phyloP scores from a whole-genome alignment of 2,329 filamentous ascomycete species.

The Achaetomium macrosporum region DNA sequence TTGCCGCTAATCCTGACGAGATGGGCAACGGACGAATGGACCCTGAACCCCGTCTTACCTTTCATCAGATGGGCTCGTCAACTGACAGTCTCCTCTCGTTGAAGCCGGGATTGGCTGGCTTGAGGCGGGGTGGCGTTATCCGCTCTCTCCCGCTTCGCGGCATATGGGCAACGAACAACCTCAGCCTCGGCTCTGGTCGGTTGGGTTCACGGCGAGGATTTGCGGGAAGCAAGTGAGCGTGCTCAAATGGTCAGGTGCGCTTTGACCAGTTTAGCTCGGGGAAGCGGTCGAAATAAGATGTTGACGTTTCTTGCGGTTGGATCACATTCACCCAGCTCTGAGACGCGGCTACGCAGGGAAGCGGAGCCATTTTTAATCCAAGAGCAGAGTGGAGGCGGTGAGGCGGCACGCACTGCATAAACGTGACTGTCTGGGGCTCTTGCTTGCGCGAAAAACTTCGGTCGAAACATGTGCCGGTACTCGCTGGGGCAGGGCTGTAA shows the following conservation, averaged over 20 bases:
- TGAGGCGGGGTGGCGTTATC: not conserved
- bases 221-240: not conserved
- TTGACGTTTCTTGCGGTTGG: conserved; percentile 2
- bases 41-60: not conserved
- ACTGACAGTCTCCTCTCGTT: not conserved
- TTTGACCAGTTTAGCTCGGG: not conserved
- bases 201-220: too few relatives aligned
- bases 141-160: too few relatives aligned
- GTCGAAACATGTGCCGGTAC: not conserved
- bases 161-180: not conserved
- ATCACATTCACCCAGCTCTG: not conserved
- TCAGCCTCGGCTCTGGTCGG: too few relatives aligned
- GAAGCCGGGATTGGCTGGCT: not conserved
- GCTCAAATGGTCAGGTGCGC: not conserved
- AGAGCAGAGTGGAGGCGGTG: conserved; percentile 6
- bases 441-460: not conserved
- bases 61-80: not conserved
- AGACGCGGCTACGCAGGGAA: conserved; percentile 6
- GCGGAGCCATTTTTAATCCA: not conserved
- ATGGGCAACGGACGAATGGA: too few relatives aligned
- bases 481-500: not conserved
- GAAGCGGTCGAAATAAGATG: not conserved
- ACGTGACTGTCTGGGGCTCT: not conserved
- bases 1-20: too few relatives aligned
- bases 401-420: conserved; percentile 4